Conservation (phyloP, 2,329 filamentous ascomycete genomes). For the Cercospora canescens region DNA sequence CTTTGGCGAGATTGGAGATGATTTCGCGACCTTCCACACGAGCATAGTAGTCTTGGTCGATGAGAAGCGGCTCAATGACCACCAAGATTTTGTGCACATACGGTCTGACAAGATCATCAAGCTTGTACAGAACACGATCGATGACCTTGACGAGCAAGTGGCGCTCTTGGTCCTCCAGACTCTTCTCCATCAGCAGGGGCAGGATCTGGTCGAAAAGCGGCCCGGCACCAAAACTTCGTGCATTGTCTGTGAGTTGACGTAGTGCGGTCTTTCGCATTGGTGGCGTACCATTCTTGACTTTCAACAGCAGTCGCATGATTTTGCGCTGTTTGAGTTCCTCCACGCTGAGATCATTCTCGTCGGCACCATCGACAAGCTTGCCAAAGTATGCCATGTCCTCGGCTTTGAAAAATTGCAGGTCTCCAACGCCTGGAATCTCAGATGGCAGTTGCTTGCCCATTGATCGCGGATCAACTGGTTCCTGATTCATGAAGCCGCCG, state of each 20-base stretch:
- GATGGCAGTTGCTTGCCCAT: conserved; percentile 90
- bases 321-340: conserved; percentile 97
- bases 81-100: conserved; percentile 98
- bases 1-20: conserved; percentile 96
- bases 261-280: conserved; percentile 98
- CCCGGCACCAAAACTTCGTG: conserved; percentile 90
- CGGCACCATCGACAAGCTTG: conserved; percentile 90
- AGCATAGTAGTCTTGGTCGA: conserved; percentile 99
- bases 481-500: conserved; percentile 95
- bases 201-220: conserved; percentile 97
- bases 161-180: conserved; percentile 93
- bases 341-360: conserved; percentile 87
- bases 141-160: conserved; percentile 99
- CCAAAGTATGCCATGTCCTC: conserved; percentile 99
- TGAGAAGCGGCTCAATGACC: conserved; percentile 97
- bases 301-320: conserved; percentile 94
- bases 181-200: conserved; percentile 96
- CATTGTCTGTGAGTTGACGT: conserved; percentile 96
- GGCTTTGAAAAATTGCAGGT: conserved; percentile 96
- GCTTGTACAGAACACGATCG: conserved; percentile 96
- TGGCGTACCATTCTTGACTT: conserved; percentile 98
- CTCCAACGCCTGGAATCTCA: conserved; percentile 93
- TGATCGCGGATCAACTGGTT: conserved; percentile 78
- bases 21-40: conserved; percentile 98
- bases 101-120: conserved; percentile 92